phyloP scores from a whole-genome alignment of 345 rosid species.

The Dipteronia sinensis region DNA sequence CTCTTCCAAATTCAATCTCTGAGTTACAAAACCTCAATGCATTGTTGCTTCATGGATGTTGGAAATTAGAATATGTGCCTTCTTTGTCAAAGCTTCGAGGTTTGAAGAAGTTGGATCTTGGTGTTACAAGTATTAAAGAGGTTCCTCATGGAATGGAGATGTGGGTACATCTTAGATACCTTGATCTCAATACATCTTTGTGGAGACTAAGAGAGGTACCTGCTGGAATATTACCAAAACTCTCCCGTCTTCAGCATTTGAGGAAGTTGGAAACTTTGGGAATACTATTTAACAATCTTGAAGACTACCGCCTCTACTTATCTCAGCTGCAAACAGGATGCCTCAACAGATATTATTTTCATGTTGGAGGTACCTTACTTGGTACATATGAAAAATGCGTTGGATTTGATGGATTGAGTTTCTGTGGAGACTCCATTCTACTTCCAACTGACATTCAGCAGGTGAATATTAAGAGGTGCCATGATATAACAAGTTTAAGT shows the following conservation, averaged over 20 bases:
- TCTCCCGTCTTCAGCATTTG: no score
- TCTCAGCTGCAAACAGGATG: not conserved
- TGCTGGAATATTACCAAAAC: no score
- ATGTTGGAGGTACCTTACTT: not conserved
- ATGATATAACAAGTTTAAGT: not conserved
- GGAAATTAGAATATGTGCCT: not conserved
- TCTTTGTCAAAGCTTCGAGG: not conserved
- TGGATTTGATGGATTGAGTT: no score
- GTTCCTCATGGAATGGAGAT: no score
- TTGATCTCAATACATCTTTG: no score
- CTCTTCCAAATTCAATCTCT: slow-evolving; percentile 20
- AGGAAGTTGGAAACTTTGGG: slow-evolving; percentile 12
- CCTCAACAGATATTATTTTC: not conserved
- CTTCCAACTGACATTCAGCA: not conserved
- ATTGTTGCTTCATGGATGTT: not conserved
- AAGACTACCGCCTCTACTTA: not conserved
- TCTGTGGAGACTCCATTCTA: no score
- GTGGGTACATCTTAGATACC: no score
- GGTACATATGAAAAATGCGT: no score
- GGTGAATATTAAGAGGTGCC: not conserved
- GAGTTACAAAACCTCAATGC: not conserved
- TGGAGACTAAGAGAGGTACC: no score
- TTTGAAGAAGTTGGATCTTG: not conserved
- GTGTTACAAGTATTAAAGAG: not conserved
- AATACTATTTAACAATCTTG: not conserved